Evolutionary conservation across 768 basidiomycete species (phyloP).

Genomic region (Punctularia strigosozonata): DNA sequence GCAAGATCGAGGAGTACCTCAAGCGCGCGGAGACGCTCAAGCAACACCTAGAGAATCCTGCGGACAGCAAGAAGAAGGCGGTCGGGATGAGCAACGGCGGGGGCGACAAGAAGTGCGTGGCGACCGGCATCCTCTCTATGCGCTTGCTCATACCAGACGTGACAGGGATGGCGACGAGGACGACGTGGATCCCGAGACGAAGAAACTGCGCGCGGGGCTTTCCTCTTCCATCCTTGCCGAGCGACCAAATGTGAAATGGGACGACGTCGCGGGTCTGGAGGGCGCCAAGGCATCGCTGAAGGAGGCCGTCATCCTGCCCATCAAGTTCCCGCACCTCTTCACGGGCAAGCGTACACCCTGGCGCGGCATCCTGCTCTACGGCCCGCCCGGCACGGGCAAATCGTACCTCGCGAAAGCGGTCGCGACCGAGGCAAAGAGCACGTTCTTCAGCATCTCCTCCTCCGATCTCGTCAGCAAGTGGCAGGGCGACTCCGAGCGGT

Average conservation of each 20-base stretch:
- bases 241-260: conserved; percentile 95
- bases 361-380: conserved; percentile 92
- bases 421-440: conserved; percentile 97
- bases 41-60: conserved; percentile 54
- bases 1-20: conserved; percentile 88
- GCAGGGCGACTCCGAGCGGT: conserved; percentile 99
- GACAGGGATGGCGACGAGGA: conserved; percentile 48
- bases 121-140: neutral
- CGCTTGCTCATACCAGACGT: neutral
- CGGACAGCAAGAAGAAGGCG: conserved; percentile 49
- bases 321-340: conserved; percentile 98
- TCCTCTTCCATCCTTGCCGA: conserved; percentile 83
- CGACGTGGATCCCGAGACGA: conserved; percentile 82
- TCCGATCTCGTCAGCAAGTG: conserved; percentile 97
- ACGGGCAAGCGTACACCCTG: conserved; percentile 98
- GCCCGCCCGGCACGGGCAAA: conserved; percentile 97
- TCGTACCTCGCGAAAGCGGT: conserved; percentile 96
- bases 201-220: conserved; percentile 91
- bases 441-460: conserved; percentile 94
- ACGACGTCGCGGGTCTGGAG: conserved; percentile 95
- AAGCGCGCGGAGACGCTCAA: conserved; percentile 87
- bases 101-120: conserved; percentile 26
- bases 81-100: conserved; percentile 36
- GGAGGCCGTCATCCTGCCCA: conserved; percentile 98
- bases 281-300: conserved; percentile 92